Conservation (phyloP, 176 grass and related monocot genomes). For the Zea luxurians region DNA sequence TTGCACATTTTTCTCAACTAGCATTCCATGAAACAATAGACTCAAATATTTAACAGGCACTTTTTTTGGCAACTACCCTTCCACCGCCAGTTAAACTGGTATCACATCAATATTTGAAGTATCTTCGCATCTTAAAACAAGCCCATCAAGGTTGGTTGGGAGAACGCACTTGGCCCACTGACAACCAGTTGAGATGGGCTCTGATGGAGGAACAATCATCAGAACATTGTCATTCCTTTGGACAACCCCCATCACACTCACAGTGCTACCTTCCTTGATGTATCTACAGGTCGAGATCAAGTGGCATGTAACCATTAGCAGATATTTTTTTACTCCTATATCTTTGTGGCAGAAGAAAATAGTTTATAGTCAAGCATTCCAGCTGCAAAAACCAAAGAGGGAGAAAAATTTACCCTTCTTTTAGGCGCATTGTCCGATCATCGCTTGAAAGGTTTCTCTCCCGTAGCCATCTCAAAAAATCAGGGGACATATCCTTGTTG, state of each 20-base stretch:
- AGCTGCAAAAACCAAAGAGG: constrained; percentile 18
- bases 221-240: constrained; percentile 87
- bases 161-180: constrained; percentile 77
- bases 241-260: constrained; percentile 95
- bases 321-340: not conserved
- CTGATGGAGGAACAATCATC: constrained; percentile 81
- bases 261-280: constrained; percentile 97
- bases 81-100: constrained; percentile 58
- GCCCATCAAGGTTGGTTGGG: constrained; percentile 67
- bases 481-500: constrained; percentile 90
- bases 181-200: constrained; percentile 79
- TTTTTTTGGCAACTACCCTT: constrained; percentile 26
- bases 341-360: not conserved
- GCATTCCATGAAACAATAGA: constrained; percentile 48
- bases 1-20: constrained; percentile 56
- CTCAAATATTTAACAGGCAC: constrained; percentile 50
- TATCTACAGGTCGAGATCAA: constrained; percentile 57
- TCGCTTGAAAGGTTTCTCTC: constrained; percentile 87
- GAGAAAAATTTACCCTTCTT: constrained; percentile 84
- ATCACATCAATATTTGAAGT: constrained; percentile 88
- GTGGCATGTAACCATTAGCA: constrained; percentile 1
- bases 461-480: constrained; percentile 83
- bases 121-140: constrained; percentile 92
- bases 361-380: constrained; percentile 17
- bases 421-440: constrained; percentile 79